Percentiles rank a stretch among this genome's conserved stretches.
Conservation (phyloP, 495 filamentous ascomycete genomes). For the Talaromyces thailandensis region DNA sequence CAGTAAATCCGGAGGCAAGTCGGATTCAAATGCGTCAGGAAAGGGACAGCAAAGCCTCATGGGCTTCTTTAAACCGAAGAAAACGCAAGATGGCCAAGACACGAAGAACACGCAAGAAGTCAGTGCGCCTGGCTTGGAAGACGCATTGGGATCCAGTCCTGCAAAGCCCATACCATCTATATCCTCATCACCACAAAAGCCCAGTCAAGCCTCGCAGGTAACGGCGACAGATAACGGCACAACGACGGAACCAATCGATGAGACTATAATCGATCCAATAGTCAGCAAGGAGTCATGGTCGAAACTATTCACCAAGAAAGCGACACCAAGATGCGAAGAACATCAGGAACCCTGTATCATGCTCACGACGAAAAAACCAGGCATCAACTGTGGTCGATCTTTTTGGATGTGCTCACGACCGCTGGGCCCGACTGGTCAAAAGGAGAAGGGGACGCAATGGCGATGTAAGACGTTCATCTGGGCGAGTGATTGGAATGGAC, state of each 20-base stretch:
- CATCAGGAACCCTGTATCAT: conserved; percentile 81
- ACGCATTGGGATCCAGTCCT: neutral
- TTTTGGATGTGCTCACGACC: conserved; percentile 86
- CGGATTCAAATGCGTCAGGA: conserved; percentile 12
- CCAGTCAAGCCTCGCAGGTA: neutral
- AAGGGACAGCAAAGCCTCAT: conserved; percentile 67
- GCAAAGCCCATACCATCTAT: neutral
- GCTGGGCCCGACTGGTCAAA: conserved; percentile 71
- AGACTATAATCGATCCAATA: conserved; percentile 56
- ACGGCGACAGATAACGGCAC: neutral
- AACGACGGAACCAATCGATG: conserved; percentile 5
- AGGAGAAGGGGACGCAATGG: conserved; percentile 76
- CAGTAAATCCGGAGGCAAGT: conserved; percentile 28
- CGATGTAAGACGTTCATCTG: conserved; percentile 84
- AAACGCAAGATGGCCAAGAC: conserved; percentile 1
- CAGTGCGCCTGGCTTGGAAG: neutral
- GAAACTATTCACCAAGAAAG: conserved; percentile 70
- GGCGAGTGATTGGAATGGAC: conserved; percentile 70
- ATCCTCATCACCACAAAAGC: neutral
- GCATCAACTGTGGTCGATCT: conserved; percentile 69
- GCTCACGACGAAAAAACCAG: conserved; percentile 75
- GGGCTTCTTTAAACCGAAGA: conserved; percentile 73
- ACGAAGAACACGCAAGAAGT: neutral
- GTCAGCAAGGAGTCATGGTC: conserved; percentile 76
- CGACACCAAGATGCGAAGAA: conserved; percentile 65